Evolutionary conservation across 1,284 basidiomycete genomes (phyloP), one percentile per base, ranked within the genome.

Genomic region (Sanghuangporus baumii): DNA sequence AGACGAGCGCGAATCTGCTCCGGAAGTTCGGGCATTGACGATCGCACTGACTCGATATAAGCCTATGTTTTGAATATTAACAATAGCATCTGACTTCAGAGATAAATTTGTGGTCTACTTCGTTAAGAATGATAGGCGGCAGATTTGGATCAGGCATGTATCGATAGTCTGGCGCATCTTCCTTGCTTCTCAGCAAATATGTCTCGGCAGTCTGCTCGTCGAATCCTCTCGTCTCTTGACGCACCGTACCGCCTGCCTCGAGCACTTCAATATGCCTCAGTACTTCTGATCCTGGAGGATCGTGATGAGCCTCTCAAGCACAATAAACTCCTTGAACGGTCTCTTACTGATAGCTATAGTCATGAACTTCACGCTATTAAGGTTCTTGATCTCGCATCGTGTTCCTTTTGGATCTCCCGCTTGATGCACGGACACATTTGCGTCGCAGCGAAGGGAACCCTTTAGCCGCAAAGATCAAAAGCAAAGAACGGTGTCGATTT

Each of bases 91-190:
- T 3, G 6, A 31, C 3, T 18, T 18, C n/a, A n/a, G 3, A 54
- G 5, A 6, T 18, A 48, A 55, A 52, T 43, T 61, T 7, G 46
- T 11, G 60, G n/a, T 31, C 26, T 60, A 88, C 90, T 68, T 83
- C 72, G 62, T 81, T 79, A n/a, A 98, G 73, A 31, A 86, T 70
- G 4, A 96, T 73, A 0, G 89, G 85, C 0, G 94, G 93, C 0
- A 99, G 76, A 71, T 99, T 98, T 0, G 94, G 88, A 72, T 99
- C 97, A 0, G 97, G 97, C 94, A 99, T 96, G 76, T 98, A 99
- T 6, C 96, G 83, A 73, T 99, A 99, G 72, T 99, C 96, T 4
- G 91, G 91, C 0, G 94, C 90, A 69, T 95, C 92, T 71, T 98
- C 96, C 74, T 99, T 99, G 54, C 85, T 87, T 48, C 97, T 83